Conservation (phyloP, 2,329 filamentous ascomycete genomes). For the Xylaria sp. region DNA sequence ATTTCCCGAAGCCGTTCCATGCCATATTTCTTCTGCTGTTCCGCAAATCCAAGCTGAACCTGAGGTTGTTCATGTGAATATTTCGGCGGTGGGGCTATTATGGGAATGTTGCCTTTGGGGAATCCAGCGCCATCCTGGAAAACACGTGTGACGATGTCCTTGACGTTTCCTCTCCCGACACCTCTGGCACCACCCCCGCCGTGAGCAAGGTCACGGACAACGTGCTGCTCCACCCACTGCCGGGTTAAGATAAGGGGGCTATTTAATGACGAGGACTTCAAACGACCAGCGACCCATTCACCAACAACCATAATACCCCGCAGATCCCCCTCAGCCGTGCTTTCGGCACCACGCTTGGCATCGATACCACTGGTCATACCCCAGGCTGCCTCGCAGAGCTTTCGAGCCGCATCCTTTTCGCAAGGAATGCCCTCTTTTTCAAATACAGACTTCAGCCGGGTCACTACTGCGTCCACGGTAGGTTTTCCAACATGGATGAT, state of each 20-base stretch:
- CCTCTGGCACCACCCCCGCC: slow-evolving; percentile 78
- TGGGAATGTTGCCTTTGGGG: slow-evolving; percentile 64
- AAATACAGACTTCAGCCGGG: slow-evolving; percentile 84
- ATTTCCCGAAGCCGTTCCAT: slow-evolving; percentile 80
- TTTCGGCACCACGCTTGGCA: slow-evolving; percentile 73
- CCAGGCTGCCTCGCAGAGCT: slow-evolving; percentile 85
- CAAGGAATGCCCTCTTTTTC: slow-evolving; percentile 88
- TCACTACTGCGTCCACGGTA: slow-evolving; percentile 84
- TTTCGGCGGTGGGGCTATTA: slow-evolving; percentile 56
- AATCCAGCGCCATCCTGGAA: slow-evolving; percentile 85
- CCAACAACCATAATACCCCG: slow-evolving; percentile 86
- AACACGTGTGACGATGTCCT: slow-evolving; percentile 80
- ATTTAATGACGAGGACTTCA: slow-evolving; percentile 62
- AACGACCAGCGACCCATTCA: slow-evolving; percentile 83
- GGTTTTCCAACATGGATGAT: slow-evolving; percentile 93
- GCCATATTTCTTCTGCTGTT: slow-evolving; percentile 76
- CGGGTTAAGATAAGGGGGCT: slow-evolving; percentile 68
- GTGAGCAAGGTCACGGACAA: slow-evolving; percentile 74
- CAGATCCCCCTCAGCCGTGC: slow-evolving; percentile 77
- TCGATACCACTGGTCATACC: slow-evolving; percentile 80
- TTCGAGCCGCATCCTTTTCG: slow-evolving; percentile 88
- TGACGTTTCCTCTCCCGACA: slow-evolving; percentile 75
- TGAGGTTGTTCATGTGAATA: slow-evolving; percentile 65
- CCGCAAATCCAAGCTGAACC: slow-evolving; percentile 74
- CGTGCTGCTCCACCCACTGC: slow-evolving; percentile 79